Conservation (phyloP, 148 eudicot species). For the Bassia scoparia region DNA sequence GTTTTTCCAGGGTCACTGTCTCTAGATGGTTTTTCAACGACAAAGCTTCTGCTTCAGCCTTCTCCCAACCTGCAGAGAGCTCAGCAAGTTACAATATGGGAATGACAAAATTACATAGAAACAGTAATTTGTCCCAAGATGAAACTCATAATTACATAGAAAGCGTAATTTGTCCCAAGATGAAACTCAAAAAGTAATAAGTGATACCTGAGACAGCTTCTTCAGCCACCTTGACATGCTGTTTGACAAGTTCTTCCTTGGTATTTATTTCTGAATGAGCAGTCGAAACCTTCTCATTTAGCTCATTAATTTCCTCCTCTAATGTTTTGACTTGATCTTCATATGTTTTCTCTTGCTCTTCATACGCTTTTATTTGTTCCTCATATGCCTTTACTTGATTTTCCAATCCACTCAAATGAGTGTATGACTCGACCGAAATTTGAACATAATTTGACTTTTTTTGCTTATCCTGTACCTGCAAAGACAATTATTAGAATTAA, state of each 20-base stretch:
- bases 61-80: conserved; percentile 84
- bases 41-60: conserved; percentile 92
- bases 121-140: neutral
- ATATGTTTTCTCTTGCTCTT: conserved; percentile 52
- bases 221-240: conserved; percentile 95
- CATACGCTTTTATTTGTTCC: conserved; percentile 35
- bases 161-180: neutral
- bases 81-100: neutral
- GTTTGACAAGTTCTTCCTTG: conserved; percentile 83
- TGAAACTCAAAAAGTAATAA: neutral
- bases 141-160: neutral
- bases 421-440: conserved; percentile 77
- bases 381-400: conserved; percentile 52
- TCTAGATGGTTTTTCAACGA: conserved; percentile 84
- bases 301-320: conserved; percentile 57
- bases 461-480: conserved; percentile 40
- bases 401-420: conserved; percentile 78
- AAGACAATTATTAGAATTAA: neutral
- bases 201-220: conserved; percentile 88
- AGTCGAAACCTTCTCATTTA: conserved; percentile 65
- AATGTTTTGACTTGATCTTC: conserved; percentile 60
- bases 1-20: conserved; percentile 79
- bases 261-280: conserved; percentile 72
- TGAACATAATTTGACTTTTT: conserved; percentile 84
- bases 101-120: neutral